Evolutionary conservation across 495 filamentous ascomycete genomes (phyloP), one percentile per base, ranked within the genome.

Genomic region (Aspergillus baeticus): DNA sequence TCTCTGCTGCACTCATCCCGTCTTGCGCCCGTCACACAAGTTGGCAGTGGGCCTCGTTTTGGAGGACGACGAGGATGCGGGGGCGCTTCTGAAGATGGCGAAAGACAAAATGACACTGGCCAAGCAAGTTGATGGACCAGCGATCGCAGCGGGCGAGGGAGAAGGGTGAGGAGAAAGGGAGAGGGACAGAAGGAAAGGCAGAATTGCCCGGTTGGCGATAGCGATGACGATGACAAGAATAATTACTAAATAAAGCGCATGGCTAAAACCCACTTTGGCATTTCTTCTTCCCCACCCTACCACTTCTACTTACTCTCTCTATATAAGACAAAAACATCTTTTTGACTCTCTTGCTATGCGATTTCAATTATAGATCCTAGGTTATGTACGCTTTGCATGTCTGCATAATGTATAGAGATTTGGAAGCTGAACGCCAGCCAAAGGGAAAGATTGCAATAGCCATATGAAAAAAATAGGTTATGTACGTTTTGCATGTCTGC

Each of bases 1-100:
- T 58, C 67, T 63, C 65, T 67, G 61, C 68, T 67, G 62, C 68
- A 72, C 67, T 73, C 73, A 76, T 76, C 62, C 70, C 73, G 73
- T 66, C 63, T 62, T 65, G 62, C 61, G 61, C 60, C 60, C 63
- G 55, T 51, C 48, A 50, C 44, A 54, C 51, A 58, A 54, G 43
- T 55, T 41, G 38, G 38, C 31, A 31, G 41, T 56, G 53, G 38
- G 58, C 38, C 51, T 49, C 45, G 42, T 46, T 38, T 10, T 55
- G 55, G 39, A 36, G 50, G 44, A 42, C 48, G 20, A 39, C 31
- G n/a, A 31, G 33, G 38, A 37, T 45, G 26, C 35, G 37, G 35
- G 23, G 38, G 20, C 33, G 38, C 29, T 18, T 38, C 35, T 35
- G 29, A 26, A 31, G 46, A 18, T 33, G 26, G 48, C 20, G 34